phyloP scores from a whole-genome alignment of 768 basidiomycete species.

The Boletus pseudo-olivaceus region DNA sequence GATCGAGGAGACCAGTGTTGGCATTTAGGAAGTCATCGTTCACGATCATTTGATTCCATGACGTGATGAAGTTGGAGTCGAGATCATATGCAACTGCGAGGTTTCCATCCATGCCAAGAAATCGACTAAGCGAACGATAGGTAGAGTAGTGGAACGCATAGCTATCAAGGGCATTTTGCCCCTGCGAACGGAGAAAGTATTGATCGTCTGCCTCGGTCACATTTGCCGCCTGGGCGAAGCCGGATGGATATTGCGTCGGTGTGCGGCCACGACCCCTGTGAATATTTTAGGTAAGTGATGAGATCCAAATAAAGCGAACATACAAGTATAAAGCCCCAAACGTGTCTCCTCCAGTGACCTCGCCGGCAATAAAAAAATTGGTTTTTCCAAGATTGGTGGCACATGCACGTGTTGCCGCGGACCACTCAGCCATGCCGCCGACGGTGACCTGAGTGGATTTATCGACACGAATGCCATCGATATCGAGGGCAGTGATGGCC shows the following conservation, averaged over 20 bases:
- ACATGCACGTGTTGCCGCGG: conserved; percentile 68
- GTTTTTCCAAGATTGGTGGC: conserved; percentile 69
- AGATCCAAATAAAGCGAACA: conserved; percentile 24
- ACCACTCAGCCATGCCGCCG: conserved; percentile 75
- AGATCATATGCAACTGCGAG: conserved; percentile 87
- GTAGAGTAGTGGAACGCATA: conserved; percentile 94
- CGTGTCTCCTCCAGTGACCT: conserved; percentile 91
- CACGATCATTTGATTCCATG: conserved; percentile 92
- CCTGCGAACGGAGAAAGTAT: conserved; percentile 75
- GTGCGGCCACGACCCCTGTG: conserved; percentile 85
- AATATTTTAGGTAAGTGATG: neutral
- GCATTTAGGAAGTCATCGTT: conserved; percentile 84
- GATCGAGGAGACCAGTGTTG: conserved; percentile 62
- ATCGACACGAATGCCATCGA: conserved; percentile 94
- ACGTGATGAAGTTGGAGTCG: conserved; percentile 75
- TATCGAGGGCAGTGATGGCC: conserved; percentile 81
- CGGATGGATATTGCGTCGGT: conserved; percentile 61
- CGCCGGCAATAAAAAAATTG: conserved; percentile 89
- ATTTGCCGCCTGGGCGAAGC: conserved; percentile 68
- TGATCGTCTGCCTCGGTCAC: conserved; percentile 56
- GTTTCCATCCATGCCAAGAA: conserved; percentile 96
- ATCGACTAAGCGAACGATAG: conserved; percentile 81
- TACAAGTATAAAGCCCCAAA: conserved; percentile 86
- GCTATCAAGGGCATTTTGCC: conserved; percentile 62
- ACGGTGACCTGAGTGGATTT: conserved; percentile 92